These are phyloP conservation scores for Thraustotheca clavata DNA, from an alignment of 352 stramenopile species.

Conservation along the genomic window DNA sequence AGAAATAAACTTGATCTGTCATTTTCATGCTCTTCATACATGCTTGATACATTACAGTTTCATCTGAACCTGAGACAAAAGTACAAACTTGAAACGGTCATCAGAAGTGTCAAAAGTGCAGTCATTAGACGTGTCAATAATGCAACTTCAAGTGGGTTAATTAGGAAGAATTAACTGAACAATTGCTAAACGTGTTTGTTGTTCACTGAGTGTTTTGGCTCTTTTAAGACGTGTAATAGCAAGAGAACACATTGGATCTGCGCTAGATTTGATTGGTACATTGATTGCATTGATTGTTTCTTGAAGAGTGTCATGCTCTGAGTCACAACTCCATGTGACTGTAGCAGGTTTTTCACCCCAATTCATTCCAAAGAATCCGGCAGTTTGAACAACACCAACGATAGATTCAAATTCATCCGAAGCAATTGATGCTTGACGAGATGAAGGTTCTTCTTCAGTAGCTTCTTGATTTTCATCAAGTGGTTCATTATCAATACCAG, in stretches of 20 bases:
- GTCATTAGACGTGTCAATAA: too few relatives aligned
- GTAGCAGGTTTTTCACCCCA: not conserved
- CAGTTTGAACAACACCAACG: not conserved
- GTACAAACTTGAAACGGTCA: too few relatives aligned
- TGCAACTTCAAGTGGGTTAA: not conserved
- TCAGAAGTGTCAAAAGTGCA: too few relatives aligned
- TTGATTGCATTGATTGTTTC: not conserved
- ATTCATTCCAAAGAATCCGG: slow-evolving; percentile 6
- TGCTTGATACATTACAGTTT: too few relatives aligned
- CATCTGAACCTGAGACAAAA: too few relatives aligned
- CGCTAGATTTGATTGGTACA: too few relatives aligned
- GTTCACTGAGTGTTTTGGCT: not conserved
- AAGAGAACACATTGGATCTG: not conserved
- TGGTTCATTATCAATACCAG: too few relatives aligned
- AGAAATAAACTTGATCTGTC: too few relatives aligned
- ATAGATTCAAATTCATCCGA: not conserved
- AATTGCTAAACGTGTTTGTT: slow-evolving; percentile 12
- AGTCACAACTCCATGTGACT: not conserved
- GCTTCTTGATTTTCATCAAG: too few relatives aligned
- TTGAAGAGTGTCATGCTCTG: not conserved
- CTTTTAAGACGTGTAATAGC: not conserved
- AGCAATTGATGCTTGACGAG: too few relatives aligned
- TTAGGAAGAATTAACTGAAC: not conserved
- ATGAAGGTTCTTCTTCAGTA: too few relatives aligned
- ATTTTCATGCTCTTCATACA: too few relatives aligned